Evolutionary conservation across 495 filamentous ascomycete genomes (phyloP).

Genomic region (Hypoxylon perforatum): DNA sequence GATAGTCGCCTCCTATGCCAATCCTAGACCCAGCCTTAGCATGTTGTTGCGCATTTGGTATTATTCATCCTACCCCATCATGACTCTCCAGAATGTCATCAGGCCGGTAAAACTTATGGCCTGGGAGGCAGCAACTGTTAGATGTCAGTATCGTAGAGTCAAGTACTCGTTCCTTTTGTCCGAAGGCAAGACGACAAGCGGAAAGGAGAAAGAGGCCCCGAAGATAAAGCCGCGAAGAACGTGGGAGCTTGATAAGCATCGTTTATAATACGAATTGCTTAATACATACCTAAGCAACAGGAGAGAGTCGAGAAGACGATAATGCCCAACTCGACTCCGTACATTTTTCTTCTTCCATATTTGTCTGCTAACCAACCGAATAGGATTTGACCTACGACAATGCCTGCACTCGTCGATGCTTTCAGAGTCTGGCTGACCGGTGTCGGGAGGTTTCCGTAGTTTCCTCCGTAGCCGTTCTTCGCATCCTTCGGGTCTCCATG

Average conservation of each 20-base stretch:
- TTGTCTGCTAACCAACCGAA: constrained; percentile 78
- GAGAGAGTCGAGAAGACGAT: constrained; percentile 63
- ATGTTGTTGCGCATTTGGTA: constrained; percentile 19
- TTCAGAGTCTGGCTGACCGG: constrained; percentile 76
- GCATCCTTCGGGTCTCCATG: constrained; percentile 51
- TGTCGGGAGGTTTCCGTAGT: constrained; percentile 63
- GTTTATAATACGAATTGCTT: not conserved
- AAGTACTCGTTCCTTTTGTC: not conserved
- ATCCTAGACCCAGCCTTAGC: constrained; percentile 46
- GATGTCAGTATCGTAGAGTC: not conserved
- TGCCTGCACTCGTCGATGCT: constrained; percentile 77
- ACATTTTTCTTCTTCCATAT: constrained; percentile 79
- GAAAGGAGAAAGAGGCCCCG: no score
- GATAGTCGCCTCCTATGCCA: constrained; percentile 80
- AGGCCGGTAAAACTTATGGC: constrained; percentile 75
- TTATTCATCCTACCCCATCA: constrained; percentile 66
- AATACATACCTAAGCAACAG: constrained; percentile 33
- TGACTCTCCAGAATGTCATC: constrained; percentile 80
- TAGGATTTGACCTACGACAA: constrained; percentile 76
- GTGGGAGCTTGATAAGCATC: not conserved
- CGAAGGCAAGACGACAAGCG: no score
- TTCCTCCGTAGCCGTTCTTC: constrained; percentile 52
- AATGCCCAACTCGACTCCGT: constrained; percentile 78
- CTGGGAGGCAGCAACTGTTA: constrained; percentile 63
- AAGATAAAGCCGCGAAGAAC: no score